Evolutionary conservation across 2,329 filamentous ascomycete species (phyloP).

Genomic region (Colletotrichum sp.): DNA sequence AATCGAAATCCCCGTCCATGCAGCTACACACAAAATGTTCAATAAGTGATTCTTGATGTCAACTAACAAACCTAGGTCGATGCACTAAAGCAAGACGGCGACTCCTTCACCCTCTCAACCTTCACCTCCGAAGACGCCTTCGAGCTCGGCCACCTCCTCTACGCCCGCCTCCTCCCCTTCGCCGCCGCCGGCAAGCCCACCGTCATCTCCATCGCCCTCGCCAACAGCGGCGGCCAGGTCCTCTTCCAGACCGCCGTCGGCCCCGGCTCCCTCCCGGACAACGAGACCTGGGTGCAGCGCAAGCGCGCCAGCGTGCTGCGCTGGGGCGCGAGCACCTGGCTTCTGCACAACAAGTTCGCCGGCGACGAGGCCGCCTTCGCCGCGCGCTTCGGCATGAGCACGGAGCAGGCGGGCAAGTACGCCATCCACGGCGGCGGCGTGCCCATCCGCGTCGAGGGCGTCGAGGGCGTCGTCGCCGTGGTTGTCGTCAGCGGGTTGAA

Average conservation of each 20-base stretch:
- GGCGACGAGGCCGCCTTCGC: constrained; percentile 70
- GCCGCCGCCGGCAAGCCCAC: constrained; percentile 43
- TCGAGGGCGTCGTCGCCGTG: constrained; percentile 77
- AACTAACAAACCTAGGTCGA: constrained; percentile 24
- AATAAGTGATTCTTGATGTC: not conserved
- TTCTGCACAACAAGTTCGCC: constrained; percentile 69
- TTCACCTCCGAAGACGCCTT: constrained; percentile 72
- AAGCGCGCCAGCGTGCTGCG: constrained; percentile 76
- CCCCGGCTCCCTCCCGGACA: constrained; percentile 72
- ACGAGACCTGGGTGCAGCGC: constrained; percentile 71
- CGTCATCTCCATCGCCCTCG: constrained; percentile 69
- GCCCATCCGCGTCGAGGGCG: constrained; percentile 72
- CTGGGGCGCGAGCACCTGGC: constrained; percentile 74
- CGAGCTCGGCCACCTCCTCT: constrained; percentile 67
- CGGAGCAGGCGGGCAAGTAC: constrained; percentile 63
- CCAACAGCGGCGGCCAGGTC: constrained; percentile 55
- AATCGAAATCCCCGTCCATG: not conserved
- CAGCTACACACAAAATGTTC: not conserved
- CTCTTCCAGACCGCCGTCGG: constrained; percentile 75
- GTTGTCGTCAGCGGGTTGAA: constrained; percentile 79
- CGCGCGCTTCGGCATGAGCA: constrained; percentile 66
- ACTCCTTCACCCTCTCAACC: constrained; percentile 49
- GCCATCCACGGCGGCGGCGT: constrained; percentile 81
- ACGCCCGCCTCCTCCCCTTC: constrained; percentile 63
- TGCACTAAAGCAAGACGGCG: constrained; percentile 36